These are phyloP conservation scores for Penicillium griseofulvum DNA, from an alignment of 2,329 filamentous ascomycete species.

Conservation along the genomic window DNA sequence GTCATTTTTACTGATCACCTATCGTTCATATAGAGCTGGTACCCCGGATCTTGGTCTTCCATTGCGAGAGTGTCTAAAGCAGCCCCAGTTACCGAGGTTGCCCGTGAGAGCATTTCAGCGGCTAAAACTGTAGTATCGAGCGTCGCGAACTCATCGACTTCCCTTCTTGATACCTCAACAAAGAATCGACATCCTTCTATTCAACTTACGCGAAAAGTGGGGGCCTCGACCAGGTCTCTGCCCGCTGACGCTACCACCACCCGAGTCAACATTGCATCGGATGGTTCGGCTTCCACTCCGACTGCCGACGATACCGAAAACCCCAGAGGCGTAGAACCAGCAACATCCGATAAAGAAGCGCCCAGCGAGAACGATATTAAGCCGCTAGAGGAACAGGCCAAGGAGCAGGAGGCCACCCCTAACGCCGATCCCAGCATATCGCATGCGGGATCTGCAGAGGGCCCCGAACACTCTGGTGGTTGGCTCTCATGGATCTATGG, in stretches of 20 bases:
- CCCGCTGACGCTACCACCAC: conserved; percentile 48
- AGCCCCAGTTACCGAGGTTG: conserved; percentile 49
- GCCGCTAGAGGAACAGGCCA: conserved; percentile 16
- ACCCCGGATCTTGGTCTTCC: conserved; percentile 46
- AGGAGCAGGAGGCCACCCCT: conserved; percentile 17
- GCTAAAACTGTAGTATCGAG: conserved; percentile 40
- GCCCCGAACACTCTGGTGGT: conserved; percentile 24
- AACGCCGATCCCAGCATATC: conserved; percentile 13
- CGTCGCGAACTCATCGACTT: conserved; percentile 32
- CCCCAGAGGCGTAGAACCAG: conserved; percentile 8
- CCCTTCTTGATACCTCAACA: conserved; percentile 26
- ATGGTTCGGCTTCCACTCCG: conserved; percentile 36
- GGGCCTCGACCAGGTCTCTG: conserved; percentile 44
- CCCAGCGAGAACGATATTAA: conserved; percentile 10
- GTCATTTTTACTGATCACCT: conserved; percentile 11
- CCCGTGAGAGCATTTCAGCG: conserved; percentile 50
- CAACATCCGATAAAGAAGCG: conserved; percentile 20
- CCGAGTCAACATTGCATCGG: conserved; percentile 45
- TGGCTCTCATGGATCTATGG: conserved; percentile 43
- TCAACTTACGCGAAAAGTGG: conserved; percentile 44
- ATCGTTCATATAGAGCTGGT: conserved; percentile 38
- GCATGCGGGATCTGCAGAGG: conserved; percentile 12
- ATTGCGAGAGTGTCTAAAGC: conserved; percentile 43
- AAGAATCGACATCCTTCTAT: conserved; percentile 37
- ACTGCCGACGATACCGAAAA: conserved; percentile 21